Base-by-base conservation (phyloP, 129 eudicot genomes). In the Flaveria ramosissima region DNA sequence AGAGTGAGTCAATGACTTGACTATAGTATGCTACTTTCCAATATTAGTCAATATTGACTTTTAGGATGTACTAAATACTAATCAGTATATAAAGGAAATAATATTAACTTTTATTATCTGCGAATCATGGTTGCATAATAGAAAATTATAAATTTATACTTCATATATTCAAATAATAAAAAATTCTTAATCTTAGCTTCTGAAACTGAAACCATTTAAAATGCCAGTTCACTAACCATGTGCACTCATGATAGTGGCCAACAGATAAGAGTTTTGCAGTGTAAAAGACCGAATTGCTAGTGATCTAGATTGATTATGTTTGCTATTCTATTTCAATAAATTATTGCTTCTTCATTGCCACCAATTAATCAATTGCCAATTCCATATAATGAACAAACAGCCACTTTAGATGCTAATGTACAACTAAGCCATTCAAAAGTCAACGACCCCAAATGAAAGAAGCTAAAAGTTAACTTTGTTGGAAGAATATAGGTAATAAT, bases 381-480 rank as follows among this genome's bases (percentile, higher is more conserved):
- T 42, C 65, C 66, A 71, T 70, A 47, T 60, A 23, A 78, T 47
- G 65, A 32, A 71, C 69, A 45, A 71, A 14, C 24, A 24, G 51
- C 59, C 73, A 68, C 36, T 30, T 61, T 74, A 77, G 68, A 78
- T 46, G 66, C 50, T 62, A 20, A 72, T 71, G 77, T 16, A 45
- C 77, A 69, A 73, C 27, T 66, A 80, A 80, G 75, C 71, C 80
- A 55, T 36, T 79, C 20, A 72, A 48, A 80, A 81, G 85, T 77
- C 85, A 81, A 80, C 52, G 77, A 78, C 74, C 75, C 71, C 71
- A 80, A 43, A 69, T 60, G 79, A 74, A 81, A 62, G 60, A 73
- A 57, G 78, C 70, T 81, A 77, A 81, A 70, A 74, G 26, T 7
- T 52, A 67, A 63, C 76, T 67, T 48, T 80, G 57, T 76, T 79